Percentiles rank a stretch among this genome's conserved stretches.
Evolutionary conservation across 1,284 basidiomycete species (phyloP).

Genomic region (Rhodotorula sp.): DNA sequence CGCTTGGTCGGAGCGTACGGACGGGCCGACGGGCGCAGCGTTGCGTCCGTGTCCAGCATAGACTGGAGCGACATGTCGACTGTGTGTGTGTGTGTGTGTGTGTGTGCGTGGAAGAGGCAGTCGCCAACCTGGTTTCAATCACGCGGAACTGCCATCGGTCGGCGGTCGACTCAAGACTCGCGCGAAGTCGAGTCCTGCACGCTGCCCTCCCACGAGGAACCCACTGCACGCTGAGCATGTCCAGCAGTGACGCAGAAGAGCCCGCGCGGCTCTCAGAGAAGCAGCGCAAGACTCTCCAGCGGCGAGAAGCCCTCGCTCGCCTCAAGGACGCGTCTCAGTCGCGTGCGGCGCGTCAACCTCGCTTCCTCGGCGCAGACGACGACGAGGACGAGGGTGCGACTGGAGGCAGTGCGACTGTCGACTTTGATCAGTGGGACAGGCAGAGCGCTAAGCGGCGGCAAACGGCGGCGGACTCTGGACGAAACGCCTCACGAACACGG

Average conservation of each 20-base stretch:
- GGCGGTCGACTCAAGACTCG: neutral
- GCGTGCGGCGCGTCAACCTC: neutral
- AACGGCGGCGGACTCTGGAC: neutral
- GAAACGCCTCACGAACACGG: neutral
- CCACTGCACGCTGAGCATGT: neutral
- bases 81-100: no score
- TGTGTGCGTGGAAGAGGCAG: neutral
- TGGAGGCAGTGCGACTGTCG: neutral
- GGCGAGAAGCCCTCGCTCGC: conserved; percentile 16
- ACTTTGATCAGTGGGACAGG: conserved; percentile 5
- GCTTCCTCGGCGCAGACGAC: conserved; percentile 27
- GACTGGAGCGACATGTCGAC: conserved; percentile 14
- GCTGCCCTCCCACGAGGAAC: neutral
- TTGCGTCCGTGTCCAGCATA: conserved; percentile 9
- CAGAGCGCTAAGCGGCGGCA: neutral
- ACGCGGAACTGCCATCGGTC: neutral
- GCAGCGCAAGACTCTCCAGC: conserved; percentile 1
- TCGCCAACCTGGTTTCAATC: neutral
- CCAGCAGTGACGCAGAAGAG: neutral
- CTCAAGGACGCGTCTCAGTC: conserved; percentile 11
- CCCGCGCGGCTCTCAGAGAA: neutral
- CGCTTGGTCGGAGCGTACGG: conserved; percentile 31
- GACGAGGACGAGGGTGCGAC: neutral
- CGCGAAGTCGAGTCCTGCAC: neutral
- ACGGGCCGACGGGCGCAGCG: neutral